These are phyloP conservation scores for Brassica hybrid DNA, from an alignment of 441 rosid genomes.

Conservation along the genomic window DNA sequence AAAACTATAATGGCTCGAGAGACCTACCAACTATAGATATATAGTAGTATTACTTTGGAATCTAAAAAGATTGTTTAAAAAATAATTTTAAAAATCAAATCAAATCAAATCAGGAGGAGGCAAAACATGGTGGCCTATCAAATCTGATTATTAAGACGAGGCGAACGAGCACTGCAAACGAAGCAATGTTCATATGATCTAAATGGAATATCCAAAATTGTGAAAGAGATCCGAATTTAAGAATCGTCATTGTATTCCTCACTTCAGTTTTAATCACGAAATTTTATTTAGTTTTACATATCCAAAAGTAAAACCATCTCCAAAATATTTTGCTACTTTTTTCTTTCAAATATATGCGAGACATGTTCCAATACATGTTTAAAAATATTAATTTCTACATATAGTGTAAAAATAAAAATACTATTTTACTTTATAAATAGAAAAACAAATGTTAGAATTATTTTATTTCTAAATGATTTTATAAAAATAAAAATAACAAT, in stretches of 20 bases:
- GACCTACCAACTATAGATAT: not conserved
- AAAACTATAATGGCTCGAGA: not conserved
- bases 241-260: slow-evolving; percentile 13
- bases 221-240: slow-evolving; percentile 1
- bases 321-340: no score
- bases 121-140: slow-evolving; percentile 42
- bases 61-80: not conserved
- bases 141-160: slow-evolving; percentile 32
- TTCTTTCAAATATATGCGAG: no score
- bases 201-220: slow-evolving; percentile 30
- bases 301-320: no score
- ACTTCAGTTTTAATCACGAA: not conserved
- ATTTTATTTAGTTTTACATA: not conserved
- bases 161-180: slow-evolving; percentile 26
- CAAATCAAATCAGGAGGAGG: slow-evolving; percentile 23
- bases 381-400: no score
- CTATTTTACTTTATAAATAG: no score
- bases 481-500: no score
- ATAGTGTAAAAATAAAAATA: no score
- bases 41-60: slow-evolving; percentile 1
- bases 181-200: slow-evolving; percentile 29
- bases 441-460: no score
- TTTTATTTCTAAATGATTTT: no score
- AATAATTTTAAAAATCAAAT: not conserved
- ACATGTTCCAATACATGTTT: no score